These are phyloP conservation scores for Talaromyces sp. DNA, from an alignment of 2,329 filamentous ascomycete genomes.

Conservation along the genomic window DNA sequence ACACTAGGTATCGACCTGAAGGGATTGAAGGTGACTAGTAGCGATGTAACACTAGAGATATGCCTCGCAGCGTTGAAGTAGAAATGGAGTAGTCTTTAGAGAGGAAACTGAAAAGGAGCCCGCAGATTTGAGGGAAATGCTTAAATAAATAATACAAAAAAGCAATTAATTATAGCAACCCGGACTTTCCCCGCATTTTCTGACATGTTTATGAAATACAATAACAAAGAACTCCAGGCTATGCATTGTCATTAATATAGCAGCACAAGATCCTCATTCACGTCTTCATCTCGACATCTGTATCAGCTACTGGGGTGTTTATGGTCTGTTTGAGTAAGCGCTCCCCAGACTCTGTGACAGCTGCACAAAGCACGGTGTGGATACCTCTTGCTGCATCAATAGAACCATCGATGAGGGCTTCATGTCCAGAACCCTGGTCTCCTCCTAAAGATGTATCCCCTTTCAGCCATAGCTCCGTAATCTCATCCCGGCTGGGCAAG, in stretches of 20 bases:
- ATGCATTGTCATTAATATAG: constrained; percentile 20
- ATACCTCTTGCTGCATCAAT: constrained; percentile 59
- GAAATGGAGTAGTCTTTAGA: not conserved
- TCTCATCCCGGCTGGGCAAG: constrained; percentile 78
- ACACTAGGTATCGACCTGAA: not conserved
- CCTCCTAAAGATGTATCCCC: constrained; percentile 52
- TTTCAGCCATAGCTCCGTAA: constrained; percentile 93
- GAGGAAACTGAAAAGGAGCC: no score
- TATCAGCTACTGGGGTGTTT: constrained; percentile 7
- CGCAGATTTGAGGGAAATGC: not conserved
- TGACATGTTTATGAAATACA: constrained; percentile 25
- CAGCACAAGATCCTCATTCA: constrained; percentile 1
- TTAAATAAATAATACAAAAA: not conserved
- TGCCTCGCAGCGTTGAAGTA: not conserved
- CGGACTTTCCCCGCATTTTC: not conserved
- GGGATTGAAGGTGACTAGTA: not conserved
- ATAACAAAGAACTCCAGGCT: constrained; percentile 35
- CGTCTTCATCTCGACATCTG: constrained; percentile 25
- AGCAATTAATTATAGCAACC: not conserved
- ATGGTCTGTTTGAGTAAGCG: constrained; percentile 25
- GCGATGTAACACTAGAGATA: not conserved
- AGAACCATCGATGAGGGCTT: constrained; percentile 58
- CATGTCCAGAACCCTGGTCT: constrained; percentile 39
- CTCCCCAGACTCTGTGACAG: constrained; percentile 55
- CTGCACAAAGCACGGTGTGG: constrained; percentile 57